phyloP scores from a whole-genome alignment of 305 asterid species.

The Solanum aculeatissimum region DNA sequence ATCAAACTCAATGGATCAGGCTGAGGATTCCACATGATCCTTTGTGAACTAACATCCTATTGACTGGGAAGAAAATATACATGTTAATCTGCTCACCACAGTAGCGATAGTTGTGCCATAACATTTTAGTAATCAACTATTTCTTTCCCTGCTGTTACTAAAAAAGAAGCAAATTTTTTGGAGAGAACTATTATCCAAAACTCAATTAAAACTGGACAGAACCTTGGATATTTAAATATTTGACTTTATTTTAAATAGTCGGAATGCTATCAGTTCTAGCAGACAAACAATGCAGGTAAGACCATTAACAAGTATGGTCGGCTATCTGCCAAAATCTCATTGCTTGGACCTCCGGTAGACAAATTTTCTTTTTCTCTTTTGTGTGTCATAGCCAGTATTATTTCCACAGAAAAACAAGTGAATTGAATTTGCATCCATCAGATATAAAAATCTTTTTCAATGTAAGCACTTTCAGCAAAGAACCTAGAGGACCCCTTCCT shows the following conservation, averaged over 20 bases:
- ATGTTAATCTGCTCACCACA: background rate
- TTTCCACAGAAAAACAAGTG: background rate
- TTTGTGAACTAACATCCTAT: background rate
- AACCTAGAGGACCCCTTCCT: background rate
- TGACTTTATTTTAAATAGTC: background rate
- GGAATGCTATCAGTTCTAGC: background rate
- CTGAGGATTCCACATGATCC: background rate
- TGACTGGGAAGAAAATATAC: background rate
- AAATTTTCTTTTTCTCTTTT: background rate
- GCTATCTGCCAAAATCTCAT: background rate
- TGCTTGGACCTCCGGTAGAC: background rate
- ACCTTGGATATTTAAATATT: background rate
- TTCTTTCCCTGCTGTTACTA: background rate
- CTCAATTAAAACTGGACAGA: background rate
- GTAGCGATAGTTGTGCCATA: background rate
- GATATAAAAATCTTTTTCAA: background rate
- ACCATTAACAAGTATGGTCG: background rate
- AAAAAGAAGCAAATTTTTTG: background rate
- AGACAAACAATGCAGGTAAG: background rate
- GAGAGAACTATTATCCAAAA: background rate
- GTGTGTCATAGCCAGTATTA: background rate
- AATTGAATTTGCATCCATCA: background rate
- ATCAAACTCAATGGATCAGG: background rate
- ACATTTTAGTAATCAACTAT: background rate
- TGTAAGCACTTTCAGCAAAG: background rate